Evolutionary conservation across 768 basidiomycete genomes (phyloP), one percentile per base, ranked within the genome.

Genomic region (Phanerochaete carnosa): DNA sequence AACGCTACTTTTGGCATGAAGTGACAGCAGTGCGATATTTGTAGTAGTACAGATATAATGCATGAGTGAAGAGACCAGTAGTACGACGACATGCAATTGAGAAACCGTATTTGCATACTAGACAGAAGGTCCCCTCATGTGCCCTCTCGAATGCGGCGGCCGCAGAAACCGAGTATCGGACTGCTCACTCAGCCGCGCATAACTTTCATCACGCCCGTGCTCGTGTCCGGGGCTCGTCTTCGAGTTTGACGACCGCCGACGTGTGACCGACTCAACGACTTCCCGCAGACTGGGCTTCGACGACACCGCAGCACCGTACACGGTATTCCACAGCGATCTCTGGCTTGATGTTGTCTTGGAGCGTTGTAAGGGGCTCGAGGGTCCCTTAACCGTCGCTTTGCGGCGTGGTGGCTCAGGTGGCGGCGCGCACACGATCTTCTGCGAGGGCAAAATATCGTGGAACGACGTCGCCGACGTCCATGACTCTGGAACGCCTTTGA

Each of bases 361-460:
- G 3, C 59, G 59, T 45, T 47, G 29, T n/a, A 37, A 30, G 30
- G 30, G 13, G 9, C 32, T 7, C 15, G 59, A 26, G 35, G 50
- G 28, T 16, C 6, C 37, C 37, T 53, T 60, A 19, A 47, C 28
- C 5, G 57, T 51, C 19, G 32, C 30, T 23, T 29, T 55, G 8
- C 53, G 52, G 32, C 29, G 29, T 4, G 55, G 55, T 35, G 37
- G 43, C 28, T 57, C 39, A 16, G 39, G 22, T 3, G 62, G 62
- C 11, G 62, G 28, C 3, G 62, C 62, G 13, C 52, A 25, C n/a
- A 58, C 45, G 23, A 63, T 55, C 30, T 55, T 22, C 30, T 59
- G 50, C n/a, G 62, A 13, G n/a, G 62, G 62, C 15, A 63, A 46
- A 26, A 63, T 33, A 29, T 63, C 62, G 29, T 28, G 33, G 58